These are phyloP conservation scores for Colletotrichum siamense DNA, from an alignment of 2,329 filamentous ascomycete species.

Conservation along the genomic window DNA sequence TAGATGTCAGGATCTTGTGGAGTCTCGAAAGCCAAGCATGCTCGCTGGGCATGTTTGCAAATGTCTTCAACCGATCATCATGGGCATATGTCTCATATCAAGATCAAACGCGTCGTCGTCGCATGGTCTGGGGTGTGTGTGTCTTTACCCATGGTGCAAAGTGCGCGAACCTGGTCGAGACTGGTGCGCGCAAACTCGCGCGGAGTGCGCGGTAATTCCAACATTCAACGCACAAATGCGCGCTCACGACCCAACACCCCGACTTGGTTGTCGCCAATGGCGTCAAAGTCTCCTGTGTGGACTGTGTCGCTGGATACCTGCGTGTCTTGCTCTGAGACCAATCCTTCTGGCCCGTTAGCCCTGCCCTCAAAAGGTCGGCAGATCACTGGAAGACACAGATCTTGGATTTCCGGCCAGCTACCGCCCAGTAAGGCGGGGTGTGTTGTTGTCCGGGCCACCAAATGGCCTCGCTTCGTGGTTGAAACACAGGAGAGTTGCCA, in stretches of 20 bases:
- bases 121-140: background rate
- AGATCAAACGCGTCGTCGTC: background rate
- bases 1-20: background rate
- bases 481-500: background rate
- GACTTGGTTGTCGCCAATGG: background rate
- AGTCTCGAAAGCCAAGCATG: background rate
- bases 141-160: background rate
- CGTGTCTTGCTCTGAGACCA: background rate
- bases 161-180: background rate
- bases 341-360: background rate
- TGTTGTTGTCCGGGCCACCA: background rate
- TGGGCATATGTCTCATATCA: background rate
- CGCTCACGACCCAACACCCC: background rate
- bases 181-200: background rate
- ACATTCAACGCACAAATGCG: background rate
- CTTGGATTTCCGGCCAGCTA: background rate
- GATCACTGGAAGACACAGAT: background rate
- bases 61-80: background rate
- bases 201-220: conserved; percentile 1
- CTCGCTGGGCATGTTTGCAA: background rate
- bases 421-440: background rate
- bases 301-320: background rate
- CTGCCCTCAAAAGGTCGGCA: background rate
- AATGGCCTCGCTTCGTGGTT: background rate
- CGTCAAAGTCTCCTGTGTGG: background rate